Conservation (phyloP, 768 basidiomycete genomes). For the Megacollybia marginata region DNA sequence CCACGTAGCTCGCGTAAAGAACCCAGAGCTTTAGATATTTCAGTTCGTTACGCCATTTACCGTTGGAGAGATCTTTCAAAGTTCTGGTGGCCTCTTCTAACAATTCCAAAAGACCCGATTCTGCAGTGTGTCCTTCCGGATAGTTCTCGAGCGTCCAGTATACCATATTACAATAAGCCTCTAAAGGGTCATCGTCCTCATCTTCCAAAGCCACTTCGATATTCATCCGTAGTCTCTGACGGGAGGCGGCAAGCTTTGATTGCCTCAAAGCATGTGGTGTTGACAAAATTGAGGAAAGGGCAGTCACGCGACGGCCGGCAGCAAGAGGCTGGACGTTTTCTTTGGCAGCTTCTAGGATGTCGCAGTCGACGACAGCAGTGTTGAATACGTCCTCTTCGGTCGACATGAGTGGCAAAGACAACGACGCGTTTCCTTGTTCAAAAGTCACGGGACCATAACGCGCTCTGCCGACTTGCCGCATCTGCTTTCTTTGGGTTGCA, state of each 20-base stretch:
- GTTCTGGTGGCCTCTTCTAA: slow-evolving; percentile 88
- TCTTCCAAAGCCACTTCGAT: slow-evolving; percentile 75
- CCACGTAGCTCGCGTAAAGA: slow-evolving; percentile 88
- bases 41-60: slow-evolving; percentile 70
- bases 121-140: slow-evolving; percentile 83
- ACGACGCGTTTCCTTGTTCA: no score
- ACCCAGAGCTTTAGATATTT: slow-evolving; percentile 93
- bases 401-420: neutral
- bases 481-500: no score
- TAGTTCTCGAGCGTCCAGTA: slow-evolving; percentile 94
- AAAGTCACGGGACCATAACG: no score
- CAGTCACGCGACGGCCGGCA: slow-evolving; percentile 70
- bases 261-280: slow-evolving; percentile 77
- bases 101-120: slow-evolving; percentile 86
- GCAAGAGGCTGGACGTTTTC: slow-evolving; percentile 84
- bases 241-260: slow-evolving; percentile 54
- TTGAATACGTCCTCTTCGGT: slow-evolving; percentile 32
- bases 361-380: slow-evolving; percentile 64
- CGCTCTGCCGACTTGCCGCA: no score
- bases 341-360: slow-evolving; percentile 75
- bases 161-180: slow-evolving; percentile 80
- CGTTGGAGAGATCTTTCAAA: slow-evolving; percentile 69
- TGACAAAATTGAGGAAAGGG: slow-evolving; percentile 64
- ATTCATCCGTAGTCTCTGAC: slow-evolving; percentile 63
- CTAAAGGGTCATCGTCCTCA: slow-evolving; percentile 75